phyloP scores from a whole-genome alignment of 2,329 filamentous ascomycete genomes.

The Biscogniauxia sp. region DNA sequence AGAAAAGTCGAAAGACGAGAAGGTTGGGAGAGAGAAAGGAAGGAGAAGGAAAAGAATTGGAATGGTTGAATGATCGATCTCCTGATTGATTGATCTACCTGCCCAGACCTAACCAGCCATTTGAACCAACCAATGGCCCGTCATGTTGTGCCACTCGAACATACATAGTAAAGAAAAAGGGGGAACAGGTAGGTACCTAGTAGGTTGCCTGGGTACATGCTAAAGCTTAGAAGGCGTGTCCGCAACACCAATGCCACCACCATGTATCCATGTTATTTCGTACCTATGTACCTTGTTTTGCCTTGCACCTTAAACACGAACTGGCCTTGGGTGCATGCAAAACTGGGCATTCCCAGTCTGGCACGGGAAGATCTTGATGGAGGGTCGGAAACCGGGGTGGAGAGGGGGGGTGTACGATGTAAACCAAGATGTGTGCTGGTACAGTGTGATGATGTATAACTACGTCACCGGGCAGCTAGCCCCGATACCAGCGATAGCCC shows the following conservation, averaged over 20 bases:
- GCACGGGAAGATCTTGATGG: background rate
- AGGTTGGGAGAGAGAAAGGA: constrained; percentile 8
- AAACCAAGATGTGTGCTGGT: background rate
- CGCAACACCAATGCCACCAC: constrained; percentile 6
- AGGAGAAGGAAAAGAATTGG: constrained; percentile 13
- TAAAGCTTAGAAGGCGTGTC: constrained; percentile 11
- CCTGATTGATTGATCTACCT: constrained; percentile 13
- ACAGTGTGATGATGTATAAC: background rate
- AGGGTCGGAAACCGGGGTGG: background rate
- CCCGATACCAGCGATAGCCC: too few relatives aligned
- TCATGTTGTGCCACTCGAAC: background rate
- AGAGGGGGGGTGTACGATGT: background rate
- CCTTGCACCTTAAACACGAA: background rate
- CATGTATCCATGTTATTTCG: background rate
- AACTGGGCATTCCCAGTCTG: background rate
- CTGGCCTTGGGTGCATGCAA: background rate
- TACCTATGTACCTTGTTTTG: constrained; percentile 2
- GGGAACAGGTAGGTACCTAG: background rate
- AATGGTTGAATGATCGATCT: constrained; percentile 10
- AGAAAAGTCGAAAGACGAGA: background rate
- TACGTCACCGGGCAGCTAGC: background rate
- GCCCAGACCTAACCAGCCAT: too few relatives aligned
- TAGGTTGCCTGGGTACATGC: too few relatives aligned
- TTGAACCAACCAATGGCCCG: background rate
- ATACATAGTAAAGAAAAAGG: constrained; percentile 12